A percentile compares a stretch with the other conserved stretches of the same genome.
These are phyloP conservation scores for Silene noctiflora DNA, from an alignment of 179 eudicot species.

Conservation along the genomic window DNA sequence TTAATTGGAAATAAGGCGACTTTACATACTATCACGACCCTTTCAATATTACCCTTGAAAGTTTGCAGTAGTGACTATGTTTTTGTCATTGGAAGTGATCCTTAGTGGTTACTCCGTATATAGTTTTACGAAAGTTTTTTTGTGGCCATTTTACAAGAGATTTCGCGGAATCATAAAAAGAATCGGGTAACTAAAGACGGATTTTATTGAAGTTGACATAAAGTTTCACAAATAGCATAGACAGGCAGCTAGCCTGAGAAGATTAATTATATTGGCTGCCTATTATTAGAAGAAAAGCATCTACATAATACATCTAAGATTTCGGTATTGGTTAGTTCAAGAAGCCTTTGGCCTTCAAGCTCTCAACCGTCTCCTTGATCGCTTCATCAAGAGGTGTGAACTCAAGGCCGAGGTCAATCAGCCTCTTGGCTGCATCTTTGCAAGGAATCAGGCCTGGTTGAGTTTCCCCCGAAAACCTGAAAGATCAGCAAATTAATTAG, in stretches of 20 bases:
- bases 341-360: constrained; percentile 46
- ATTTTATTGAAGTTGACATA: not conserved
- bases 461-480: constrained; percentile 72
- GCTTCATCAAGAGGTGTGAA: constrained; percentile 82
- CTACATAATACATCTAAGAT: constrained; percentile 7
- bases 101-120: too few species aligned
- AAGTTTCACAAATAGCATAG: not conserved
- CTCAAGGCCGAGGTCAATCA: constrained; percentile 65
- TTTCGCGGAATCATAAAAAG: too few species aligned
- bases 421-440: constrained; percentile 74
- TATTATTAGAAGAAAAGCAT: not conserved
- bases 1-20: too few species aligned
- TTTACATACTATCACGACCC: too few species aligned
- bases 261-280: constrained; percentile 10
- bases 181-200: too few species aligned
- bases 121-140: too few species aligned
- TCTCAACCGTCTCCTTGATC: constrained; percentile 54
- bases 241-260: not conserved
- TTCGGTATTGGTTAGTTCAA: constrained; percentile 21
- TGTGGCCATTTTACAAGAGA: too few species aligned
- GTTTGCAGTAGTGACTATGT: too few species aligned
- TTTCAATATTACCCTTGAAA: too few species aligned
- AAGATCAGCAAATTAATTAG: not conserved
- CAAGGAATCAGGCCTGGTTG: constrained; percentile 69
- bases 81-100: too few species aligned